Base-by-base conservation (phyloP, 768 basidiomycete genomes). In the Filobasidium floriforme region DNA sequence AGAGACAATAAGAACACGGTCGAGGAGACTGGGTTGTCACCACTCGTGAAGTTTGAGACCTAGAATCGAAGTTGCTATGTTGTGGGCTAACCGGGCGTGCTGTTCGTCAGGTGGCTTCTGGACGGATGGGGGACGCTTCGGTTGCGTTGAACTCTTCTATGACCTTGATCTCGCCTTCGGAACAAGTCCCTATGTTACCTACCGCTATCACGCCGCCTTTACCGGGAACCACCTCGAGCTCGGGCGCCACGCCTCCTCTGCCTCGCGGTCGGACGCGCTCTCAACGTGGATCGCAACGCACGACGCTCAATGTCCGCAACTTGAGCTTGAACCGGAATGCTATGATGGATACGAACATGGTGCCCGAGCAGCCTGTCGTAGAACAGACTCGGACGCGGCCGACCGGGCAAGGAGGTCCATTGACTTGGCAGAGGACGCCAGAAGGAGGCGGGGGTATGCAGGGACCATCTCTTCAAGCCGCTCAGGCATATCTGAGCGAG, bases 391-490 rank as follows among this genome's bases (percentile, higher is more conserved):
- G 46, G 22, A 18, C 46, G 46, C 15, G 22, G 22, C 15, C 46
- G 46, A 22, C 46, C 22, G 46, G 46, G 22, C 22, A 49, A 15
- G 18, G 22, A 22, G 46, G 46, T 49, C 46, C 46, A 12, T 22
- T 49, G 15, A 49, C 46, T 18, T 49, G 46, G 46, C 46, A 49
- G 46, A 49, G 46, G 22, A 49, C 46, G 22, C 46, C 46, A 49
- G 12, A 49, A 3, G 46, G 46, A 37, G 32, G 32, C 32, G 32
- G 32, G 32, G 9, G 4, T 37, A 37, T 37, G 32, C 32, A 3
- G 32, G 32, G 32, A 37, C 32, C 66, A 29, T 73, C 41, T 61
- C 68, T 15, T 61, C 64, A 37, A 37, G 32, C 32, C 4, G 32
- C 32, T 37, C 32, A 37, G 32, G 32, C 32, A 9, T 37, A 37